A percentile compares a stretch with the other conserved stretches of the same genome.
Conservation (phyloP, 805 yeast genomes). For the Vanderwaltozyma verrucispora region DNA sequence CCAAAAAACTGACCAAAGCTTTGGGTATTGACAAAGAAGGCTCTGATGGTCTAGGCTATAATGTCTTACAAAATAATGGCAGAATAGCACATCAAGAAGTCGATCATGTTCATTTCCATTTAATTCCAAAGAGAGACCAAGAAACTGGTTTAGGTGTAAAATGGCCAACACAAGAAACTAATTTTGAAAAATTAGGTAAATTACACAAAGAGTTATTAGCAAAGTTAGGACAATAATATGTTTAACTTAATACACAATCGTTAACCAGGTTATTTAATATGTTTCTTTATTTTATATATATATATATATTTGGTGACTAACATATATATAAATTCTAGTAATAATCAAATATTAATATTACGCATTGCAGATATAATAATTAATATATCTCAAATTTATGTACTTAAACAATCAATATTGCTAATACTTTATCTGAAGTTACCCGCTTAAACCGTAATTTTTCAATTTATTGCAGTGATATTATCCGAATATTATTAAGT, state of each 20-base stretch:
- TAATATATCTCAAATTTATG: too few species aligned
- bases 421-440: too few species aligned
- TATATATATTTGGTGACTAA: too few species aligned
- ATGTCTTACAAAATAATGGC: conserved; percentile 87
- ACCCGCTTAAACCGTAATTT: too few species aligned
- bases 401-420: too few species aligned
- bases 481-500: too few species aligned
- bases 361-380: too few species aligned
- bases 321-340: too few species aligned
- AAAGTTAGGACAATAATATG: conserved; percentile 27
- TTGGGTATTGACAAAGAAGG: conserved; percentile 55
- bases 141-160: conserved; percentile 76
- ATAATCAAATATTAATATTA: too few species aligned
- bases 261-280: too few species aligned
- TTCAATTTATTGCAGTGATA: too few species aligned
- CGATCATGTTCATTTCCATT: conserved; percentile 93
- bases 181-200: conserved; percentile 59
- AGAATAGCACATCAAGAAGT: conserved; percentile 92
- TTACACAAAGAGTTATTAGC: conserved; percentile 50
- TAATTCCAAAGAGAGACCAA: conserved; percentile 76
- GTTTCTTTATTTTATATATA: too few species aligned
- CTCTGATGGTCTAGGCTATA: conserved; percentile 58
- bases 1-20: conserved; percentile 73
- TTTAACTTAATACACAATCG: background rate
- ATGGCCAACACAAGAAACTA: conserved; percentile 87